Base-by-base conservation (phyloP, 352 stramenopile species). In the Elongisporangium undulatum region DNA sequence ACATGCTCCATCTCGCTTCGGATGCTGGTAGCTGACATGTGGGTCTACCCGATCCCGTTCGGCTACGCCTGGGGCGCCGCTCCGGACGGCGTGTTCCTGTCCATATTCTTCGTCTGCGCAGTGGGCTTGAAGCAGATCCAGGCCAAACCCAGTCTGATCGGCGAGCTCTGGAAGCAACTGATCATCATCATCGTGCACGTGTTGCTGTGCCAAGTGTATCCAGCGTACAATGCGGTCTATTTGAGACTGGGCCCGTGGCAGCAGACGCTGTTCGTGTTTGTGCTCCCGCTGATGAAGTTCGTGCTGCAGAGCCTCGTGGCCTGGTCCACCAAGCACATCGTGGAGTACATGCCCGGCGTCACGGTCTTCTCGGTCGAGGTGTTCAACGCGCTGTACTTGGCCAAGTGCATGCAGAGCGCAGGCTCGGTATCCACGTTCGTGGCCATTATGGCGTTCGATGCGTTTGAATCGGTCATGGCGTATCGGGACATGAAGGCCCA, bases 361-460 rank as follows among this genome's bases (percentile, higher is more conserved):
- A 56, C 68, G 7, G 56, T 77, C 2, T 72, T 79, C 24, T 64
- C 61, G 1, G 56, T 73, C 7, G 69, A 70, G 12, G 16, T 72
- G 1, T 73, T 71, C 50, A 71, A 68, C 38, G 67, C 68, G 4
- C 56, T 79, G 4, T 76, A 72, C 22, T 55, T 71, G 6, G 59
- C 61, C 1, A 71, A 64, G n/a, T 76, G 64, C 51, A 72, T 77
- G 71, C 68, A 75, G 59, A 69, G 51, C 22, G 38, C 69, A 3
- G 58, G 57, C 0, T 75, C 65, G 22, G 24, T 50, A 2, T 52
- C 66, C 17, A 70, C 63, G 1, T 70, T 60, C 12, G n/a, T 58
- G 10, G 9, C 62, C 2, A 20, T 73, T 0, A 67, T 67, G 51
- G 55, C 51, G 0, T 51, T 45, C 3, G 62, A 72, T 38, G 26